These are phyloP conservation scores for Aspergillus pseudoglaucus DNA, from an alignment of 2,329 filamentous ascomycete genomes.

Conservation along the genomic window DNA sequence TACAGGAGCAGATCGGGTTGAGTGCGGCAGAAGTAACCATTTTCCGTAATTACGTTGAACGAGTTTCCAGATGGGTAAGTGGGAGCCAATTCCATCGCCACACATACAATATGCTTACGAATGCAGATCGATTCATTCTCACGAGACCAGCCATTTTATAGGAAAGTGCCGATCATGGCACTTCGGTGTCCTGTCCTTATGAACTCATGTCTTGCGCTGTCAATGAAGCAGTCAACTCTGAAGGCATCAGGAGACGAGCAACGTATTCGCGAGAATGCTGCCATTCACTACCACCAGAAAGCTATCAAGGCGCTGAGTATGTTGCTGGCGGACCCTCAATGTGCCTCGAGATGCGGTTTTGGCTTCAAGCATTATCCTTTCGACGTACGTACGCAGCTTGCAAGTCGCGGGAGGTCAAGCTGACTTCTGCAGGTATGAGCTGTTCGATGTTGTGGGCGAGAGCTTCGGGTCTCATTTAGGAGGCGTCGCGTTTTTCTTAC, in stretches of 20 bases:
- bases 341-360: constrained; percentile 1
- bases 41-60: constrained; percentile 2
- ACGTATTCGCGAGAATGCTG: neutral
- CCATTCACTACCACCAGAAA: constrained; percentile 1
- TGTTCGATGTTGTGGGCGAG: constrained; percentile 1
- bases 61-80: constrained; percentile 1
- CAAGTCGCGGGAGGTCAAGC: too few species aligned
- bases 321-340: neutral
- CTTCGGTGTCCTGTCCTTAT: constrained; percentile 2
- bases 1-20: neutral
- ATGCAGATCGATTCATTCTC: constrained; percentile 3
- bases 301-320: constrained; percentile 1
- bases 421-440: constrained; percentile 1
- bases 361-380: constrained; percentile 3
- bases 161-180: constrained; percentile 1
- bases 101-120: neutral
- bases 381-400: neutral
- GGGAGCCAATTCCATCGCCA: neutral
- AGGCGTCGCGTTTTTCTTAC: constrained; percentile 1
- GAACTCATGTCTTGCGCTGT: constrained; percentile 3
- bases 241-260: neutral
- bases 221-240: constrained; percentile 1
- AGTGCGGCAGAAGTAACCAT: neutral
- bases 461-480: constrained; percentile 4
- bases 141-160: constrained; percentile 4